Conservation (phyloP, 208 protist genomes). For the Blastocrithidia nonstop region DNA sequence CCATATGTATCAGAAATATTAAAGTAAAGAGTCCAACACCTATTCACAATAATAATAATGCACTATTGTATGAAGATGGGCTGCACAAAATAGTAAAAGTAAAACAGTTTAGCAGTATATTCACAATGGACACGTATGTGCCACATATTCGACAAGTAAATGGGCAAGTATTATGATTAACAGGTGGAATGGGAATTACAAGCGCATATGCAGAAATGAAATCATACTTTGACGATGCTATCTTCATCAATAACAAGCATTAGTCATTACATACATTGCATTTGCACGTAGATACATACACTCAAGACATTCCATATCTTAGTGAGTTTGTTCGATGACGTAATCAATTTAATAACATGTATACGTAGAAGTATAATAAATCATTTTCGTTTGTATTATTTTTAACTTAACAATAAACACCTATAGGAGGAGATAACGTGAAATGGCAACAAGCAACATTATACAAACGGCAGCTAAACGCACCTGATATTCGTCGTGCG, state of each 20-base stretch:
- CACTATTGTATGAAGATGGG: slow-evolving; percentile 27
- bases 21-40: no score
- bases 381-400: slow-evolving; percentile 12
- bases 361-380: neutral
- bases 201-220: slow-evolving; percentile 41
- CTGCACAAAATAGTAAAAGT: slow-evolving; percentile 39
- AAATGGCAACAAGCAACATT: slow-evolving; percentile 5
- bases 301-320: slow-evolving; percentile 29
- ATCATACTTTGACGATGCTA: slow-evolving; percentile 1
- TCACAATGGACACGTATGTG: slow-evolving; percentile 46
- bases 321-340: slow-evolving; percentile 25
- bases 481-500: no score
- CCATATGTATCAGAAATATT: no score
- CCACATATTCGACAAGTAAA: slow-evolving; percentile 15
- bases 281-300: slow-evolving; percentile 47
- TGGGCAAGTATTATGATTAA: slow-evolving; percentile 55
- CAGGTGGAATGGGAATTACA: slow-evolving; percentile 59
- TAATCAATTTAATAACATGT: slow-evolving; percentile 6
- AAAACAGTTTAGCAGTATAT: slow-evolving; percentile 24
- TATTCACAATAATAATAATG: no score
- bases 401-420: slow-evolving; percentile 8
- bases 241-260: neutral
- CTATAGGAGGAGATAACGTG: neutral
- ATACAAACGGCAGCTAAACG: no score
- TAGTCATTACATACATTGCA: slow-evolving; percentile 46